Evolutionary conservation across 1,139 yeast species (phyloP).

Genomic region (Geotrichum aggregatum): DNA sequence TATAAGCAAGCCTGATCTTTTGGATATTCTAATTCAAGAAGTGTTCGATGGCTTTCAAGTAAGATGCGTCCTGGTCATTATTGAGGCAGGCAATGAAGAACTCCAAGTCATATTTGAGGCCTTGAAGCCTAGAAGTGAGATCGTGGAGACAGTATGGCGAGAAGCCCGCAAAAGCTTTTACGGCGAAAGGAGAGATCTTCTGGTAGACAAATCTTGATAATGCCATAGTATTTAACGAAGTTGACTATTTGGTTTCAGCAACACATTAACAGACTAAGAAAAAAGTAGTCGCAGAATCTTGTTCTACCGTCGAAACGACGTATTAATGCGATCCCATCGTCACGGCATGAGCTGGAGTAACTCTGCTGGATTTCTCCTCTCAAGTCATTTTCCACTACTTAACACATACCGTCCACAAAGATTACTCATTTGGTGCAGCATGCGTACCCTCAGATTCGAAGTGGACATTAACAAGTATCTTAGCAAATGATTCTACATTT

Average conservation of each 20-base stretch:
- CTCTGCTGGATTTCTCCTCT: slow-evolving; percentile 42
- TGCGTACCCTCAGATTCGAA: slow-evolving; percentile 38
- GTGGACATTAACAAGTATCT: slow-evolving; percentile 34
- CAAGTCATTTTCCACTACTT: slow-evolving; percentile 33
- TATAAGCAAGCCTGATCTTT: slow-evolving; percentile 47
- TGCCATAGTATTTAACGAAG: background rate
- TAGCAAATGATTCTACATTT: slow-evolving; percentile 22
- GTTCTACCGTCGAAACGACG: slow-evolving; percentile 23
- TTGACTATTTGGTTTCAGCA: background rate
- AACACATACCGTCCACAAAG: slow-evolving; percentile 32
- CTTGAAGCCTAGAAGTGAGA: slow-evolving; percentile 28
- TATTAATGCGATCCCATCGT: slow-evolving; percentile 36
- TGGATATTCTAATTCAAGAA: slow-evolving; percentile 58
- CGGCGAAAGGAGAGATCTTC: background rate
- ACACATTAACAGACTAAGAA: slow-evolving; percentile 6
- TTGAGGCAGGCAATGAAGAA: slow-evolving; percentile 41
- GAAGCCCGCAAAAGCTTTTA: slow-evolving; percentile 27
- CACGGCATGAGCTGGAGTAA: slow-evolving; percentile 35
- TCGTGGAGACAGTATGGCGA: slow-evolving; percentile 31
- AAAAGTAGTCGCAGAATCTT: slow-evolving; percentile 27
- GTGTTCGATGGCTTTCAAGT: slow-evolving; percentile 57
- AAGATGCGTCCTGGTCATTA: slow-evolving; percentile 49
- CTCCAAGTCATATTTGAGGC: slow-evolving; percentile 46
- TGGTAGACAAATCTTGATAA: background rate
- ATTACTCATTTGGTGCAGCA: slow-evolving; percentile 34